phyloP scores from a whole-genome alignment of 2,329 filamentous ascomycete species.

The Hypoxylon sp. region DNA sequence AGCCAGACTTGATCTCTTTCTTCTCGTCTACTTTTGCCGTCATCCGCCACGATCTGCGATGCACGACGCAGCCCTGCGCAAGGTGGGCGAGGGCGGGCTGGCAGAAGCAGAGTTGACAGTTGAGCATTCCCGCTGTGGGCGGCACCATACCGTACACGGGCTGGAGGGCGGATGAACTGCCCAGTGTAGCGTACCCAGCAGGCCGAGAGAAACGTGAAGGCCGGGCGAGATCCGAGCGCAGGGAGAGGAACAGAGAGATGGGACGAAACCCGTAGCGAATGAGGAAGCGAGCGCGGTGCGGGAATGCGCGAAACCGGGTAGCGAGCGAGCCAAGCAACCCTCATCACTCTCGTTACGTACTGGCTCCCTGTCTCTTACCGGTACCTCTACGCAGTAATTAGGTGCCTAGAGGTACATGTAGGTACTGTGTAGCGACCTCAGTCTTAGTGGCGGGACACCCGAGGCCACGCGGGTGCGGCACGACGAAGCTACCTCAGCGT shows the following conservation, averaged over 20 bases:
- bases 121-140: constrained; percentile 20
- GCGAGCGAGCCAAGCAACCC: constrained; percentile 21
- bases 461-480: neutral
- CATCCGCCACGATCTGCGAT: constrained; percentile 10
- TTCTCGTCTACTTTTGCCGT: neutral
- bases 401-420: no score
- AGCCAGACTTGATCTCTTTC: constrained; percentile 11
- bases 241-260: constrained; percentile 4
- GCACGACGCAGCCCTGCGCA: constrained; percentile 3
- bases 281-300: no score
- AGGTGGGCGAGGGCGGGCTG: constrained; percentile 6
- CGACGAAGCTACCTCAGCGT: constrained; percentile 20
- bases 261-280: constrained; percentile 21
- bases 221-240: constrained; percentile 31
- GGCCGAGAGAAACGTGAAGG: no score
- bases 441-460: neutral
- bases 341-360: no score
- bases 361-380: no score
- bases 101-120: neutral
- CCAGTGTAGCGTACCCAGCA: constrained; percentile 10
- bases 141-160: constrained; percentile 1
- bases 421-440: no score
- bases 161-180: constrained; percentile 16
- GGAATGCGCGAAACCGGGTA: constrained; percentile 3
- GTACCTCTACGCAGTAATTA: no score